Evolutionary conservation across 176 grass and related monocot genomes (phyloP).

Genomic region (Cenchrus americanus): DNA sequence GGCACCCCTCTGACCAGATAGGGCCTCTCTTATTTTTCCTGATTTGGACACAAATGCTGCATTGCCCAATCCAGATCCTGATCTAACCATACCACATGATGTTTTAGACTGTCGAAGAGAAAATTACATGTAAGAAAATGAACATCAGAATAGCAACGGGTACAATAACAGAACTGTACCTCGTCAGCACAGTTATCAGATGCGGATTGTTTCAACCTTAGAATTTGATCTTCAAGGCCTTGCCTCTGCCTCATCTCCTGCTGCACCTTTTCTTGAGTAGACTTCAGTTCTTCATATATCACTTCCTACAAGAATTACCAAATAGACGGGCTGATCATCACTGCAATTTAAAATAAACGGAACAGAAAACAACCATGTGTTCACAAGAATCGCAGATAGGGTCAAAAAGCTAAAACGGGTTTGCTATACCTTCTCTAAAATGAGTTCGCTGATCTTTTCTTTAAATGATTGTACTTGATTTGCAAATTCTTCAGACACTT

Average conservation of each 20-base stretch:
- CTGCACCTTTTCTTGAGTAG: slow-evolving; percentile 64
- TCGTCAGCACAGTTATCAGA: slow-evolving; percentile 61
- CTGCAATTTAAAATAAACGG: slow-evolving; percentile 25
- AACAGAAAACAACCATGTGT: slow-evolving; percentile 9
- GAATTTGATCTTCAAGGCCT: slow-evolving; percentile 79
- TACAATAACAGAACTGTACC: slow-evolving; percentile 52
- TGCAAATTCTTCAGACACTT: slow-evolving; percentile 57
- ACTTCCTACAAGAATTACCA: slow-evolving; percentile 55
- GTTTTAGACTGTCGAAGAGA: slow-evolving; percentile 59
- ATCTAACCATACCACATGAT: slow-evolving; percentile 58
- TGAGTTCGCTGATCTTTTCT: slow-evolving; percentile 55
- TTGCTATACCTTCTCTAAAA: slow-evolving; percentile 74
- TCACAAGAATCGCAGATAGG: slow-evolving; percentile 34
- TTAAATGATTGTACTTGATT: slow-evolving; percentile 61
- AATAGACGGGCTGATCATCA: slow-evolving; percentile 12
- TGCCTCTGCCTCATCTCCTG: slow-evolving; percentile 58
- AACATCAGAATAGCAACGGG: slow-evolving; percentile 32
- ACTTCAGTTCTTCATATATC: slow-evolving; percentile 72
- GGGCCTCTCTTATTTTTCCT: slow-evolving; percentile 64
- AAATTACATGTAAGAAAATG: slow-evolving; percentile 19
- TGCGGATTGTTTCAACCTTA: slow-evolving; percentile 57
- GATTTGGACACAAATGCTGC: slow-evolving; percentile 50
- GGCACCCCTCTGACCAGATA: slow-evolving; percentile 65
- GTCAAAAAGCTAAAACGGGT: slow-evolving; percentile 1
- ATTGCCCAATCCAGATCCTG: slow-evolving; percentile 56